phyloP scores from a whole-genome alignment of 441 rosid genomes.

The Theobroma grandiflorum region DNA sequence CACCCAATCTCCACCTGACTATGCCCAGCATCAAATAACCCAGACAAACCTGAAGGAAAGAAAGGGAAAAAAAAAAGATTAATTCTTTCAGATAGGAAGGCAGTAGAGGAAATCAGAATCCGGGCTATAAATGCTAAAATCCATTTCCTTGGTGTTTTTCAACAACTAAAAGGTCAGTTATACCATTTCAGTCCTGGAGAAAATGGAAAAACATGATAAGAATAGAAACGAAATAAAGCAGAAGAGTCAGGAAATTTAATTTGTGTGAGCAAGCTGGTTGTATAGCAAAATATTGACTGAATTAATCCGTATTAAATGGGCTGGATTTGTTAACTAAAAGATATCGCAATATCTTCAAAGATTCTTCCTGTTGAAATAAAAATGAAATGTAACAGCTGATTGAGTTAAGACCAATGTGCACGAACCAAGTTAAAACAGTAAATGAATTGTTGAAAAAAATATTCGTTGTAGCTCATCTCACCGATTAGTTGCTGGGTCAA shows the following conservation, averaged over 20 bases:
- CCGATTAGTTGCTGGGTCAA: slow-evolving; percentile 53
- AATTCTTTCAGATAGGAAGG: slow-evolving; percentile 12
- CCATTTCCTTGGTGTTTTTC: slow-evolving; percentile 35
- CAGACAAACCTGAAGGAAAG: slow-evolving; percentile 21
- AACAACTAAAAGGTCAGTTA: slow-evolving; percentile 37
- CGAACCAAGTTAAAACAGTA: slow-evolving; percentile 27
- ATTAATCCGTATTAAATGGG: slow-evolving; percentile 36
- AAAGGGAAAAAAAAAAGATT: background rate
- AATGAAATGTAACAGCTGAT: slow-evolving; percentile 26
- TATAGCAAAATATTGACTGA: slow-evolving; percentile 42
- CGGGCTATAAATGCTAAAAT: slow-evolving; percentile 40
- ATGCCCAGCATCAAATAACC: slow-evolving; percentile 23
- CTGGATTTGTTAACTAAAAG: slow-evolving; percentile 34
- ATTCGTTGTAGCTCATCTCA: slow-evolving; percentile 38
- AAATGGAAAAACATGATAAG: slow-evolving; percentile 28
- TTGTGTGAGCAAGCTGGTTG: slow-evolving; percentile 32
- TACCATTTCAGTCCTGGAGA: slow-evolving; percentile 19
- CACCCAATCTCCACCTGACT: slow-evolving; percentile 33
- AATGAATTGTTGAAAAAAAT: slow-evolving; percentile 28
- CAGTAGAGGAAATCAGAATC: slow-evolving; percentile 31
- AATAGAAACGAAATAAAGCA: slow-evolving; percentile 30
- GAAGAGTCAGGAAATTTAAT: background rate
- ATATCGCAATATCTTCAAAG: slow-evolving; percentile 24
- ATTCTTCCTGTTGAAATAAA: slow-evolving; percentile 37
- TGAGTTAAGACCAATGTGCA: slow-evolving; percentile 28